Base-by-base conservation (phyloP, 257 asterid genomes). In the Plantago major region DNA sequence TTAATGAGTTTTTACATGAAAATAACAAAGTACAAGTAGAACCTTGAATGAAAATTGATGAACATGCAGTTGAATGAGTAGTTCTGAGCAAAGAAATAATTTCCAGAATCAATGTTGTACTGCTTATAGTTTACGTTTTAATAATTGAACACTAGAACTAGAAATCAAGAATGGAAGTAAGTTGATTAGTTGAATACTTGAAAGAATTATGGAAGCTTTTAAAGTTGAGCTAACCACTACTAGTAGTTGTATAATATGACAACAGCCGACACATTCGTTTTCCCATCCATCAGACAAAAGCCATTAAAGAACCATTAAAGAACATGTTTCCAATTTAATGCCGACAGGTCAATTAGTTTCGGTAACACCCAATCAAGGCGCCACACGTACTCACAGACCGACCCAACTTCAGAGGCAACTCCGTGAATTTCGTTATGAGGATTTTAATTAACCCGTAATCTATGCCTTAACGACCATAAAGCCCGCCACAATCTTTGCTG, bases 371-470 rank as follows among this genome's bases (percentile, higher is more conserved):
- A 60, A 16, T 51, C 3, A 22, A n/a, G 6, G 54, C 15, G 42
- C 28, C 67, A 52, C 55, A 45, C 28, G 19, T 8, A 6, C 11
- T 11, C 15, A 16, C 53, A 10, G 43, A 17, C 22, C 33, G 19
- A 5, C 1, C 13, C 46, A 60, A 49, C n/a, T n/a, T n/a, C n/a
- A n/a, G n/a, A 33, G 30, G 52, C 46, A 11, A 18, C 43, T 17
- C 69, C 78, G 68, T 42, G 43, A 69, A 47, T 74, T 46, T 56
- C 78, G 74, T 42, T 10, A 4, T 22, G 62, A 14, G 30, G 1
- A 58, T n/a, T 19, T 42, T 17, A 30, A 15, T 52, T 49, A 10
- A 17, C 26, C 40, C 65, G 18, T 15, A 45, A 63, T 68, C 46
- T 60, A 64, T 22, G 40, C 56, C 44, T 52, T 12, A 44, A 11